These are phyloP conservation scores for Backusella mclennaniae DNA, from an alignment of 192 early-diverging fungal genomes.

Conservation along the genomic window DNA sequence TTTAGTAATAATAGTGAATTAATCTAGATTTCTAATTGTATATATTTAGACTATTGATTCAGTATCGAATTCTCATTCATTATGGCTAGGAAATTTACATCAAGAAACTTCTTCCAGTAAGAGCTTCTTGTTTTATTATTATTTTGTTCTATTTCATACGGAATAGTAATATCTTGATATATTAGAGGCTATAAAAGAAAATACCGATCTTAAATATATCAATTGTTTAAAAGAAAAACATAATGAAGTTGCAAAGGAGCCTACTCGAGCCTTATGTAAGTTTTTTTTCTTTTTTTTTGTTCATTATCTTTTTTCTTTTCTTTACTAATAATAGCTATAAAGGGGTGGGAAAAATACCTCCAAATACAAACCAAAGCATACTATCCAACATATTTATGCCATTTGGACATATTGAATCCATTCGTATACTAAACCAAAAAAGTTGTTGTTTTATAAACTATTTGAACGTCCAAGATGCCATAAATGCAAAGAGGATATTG, in stretches of 20 bases:
- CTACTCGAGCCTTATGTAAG: conserved; percentile 73
- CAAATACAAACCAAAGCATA: conserved; percentile 66
- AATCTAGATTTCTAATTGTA: background rate
- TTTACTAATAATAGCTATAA: conserved; percentile 30
- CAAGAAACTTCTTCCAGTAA: background rate
- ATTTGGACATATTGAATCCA: conserved; percentile 88
- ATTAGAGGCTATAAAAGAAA: background rate
- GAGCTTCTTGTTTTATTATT: background rate
- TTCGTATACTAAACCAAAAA: conserved; percentile 91
- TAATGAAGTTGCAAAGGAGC: conserved; percentile 33
- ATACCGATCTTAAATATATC: background rate
- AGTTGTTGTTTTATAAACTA: conserved; percentile 97
- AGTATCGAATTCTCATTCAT: background rate
- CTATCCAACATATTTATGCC: conserved; percentile 71
- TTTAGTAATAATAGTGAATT: background rate
- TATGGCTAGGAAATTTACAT: conserved; percentile 5
- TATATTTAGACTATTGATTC: background rate
- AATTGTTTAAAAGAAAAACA: background rate
- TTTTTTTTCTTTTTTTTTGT: conserved; percentile 9
- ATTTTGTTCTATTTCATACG: background rate
- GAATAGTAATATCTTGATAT: background rate
- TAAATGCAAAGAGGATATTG: conserved; percentile 81
- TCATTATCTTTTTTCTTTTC: background rate
- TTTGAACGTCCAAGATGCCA: conserved; percentile 81
- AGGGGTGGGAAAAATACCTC: conserved; percentile 91